phyloP scores from a whole-genome alignment of 108 stramenopile genomes.

The Schizochytrium sp. region DNA sequence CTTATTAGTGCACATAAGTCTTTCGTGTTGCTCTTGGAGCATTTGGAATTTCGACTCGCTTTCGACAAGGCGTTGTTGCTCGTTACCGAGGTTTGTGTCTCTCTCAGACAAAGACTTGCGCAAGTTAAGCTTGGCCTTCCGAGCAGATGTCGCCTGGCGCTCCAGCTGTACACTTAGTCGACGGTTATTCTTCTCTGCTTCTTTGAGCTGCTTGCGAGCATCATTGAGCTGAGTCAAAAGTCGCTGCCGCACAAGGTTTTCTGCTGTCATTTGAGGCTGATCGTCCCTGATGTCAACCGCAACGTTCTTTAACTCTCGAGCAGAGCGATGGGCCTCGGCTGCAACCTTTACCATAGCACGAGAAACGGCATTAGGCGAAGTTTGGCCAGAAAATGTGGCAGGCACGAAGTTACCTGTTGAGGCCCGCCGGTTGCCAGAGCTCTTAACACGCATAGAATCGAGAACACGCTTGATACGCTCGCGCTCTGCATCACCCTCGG shows the following conservation, averaged over 20 bases:
- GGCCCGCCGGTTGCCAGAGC: slow-evolving; percentile 5
- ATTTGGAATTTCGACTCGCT: slow-evolving; percentile 20
- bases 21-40: slow-evolving; percentile 15
- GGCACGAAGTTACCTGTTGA: not conserved
- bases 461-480: slow-evolving; percentile 40
- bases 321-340: slow-evolving; percentile 20
- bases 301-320: not conserved
- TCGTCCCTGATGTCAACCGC: not conserved
- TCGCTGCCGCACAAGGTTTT: not conserved
- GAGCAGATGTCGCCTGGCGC: not conserved
- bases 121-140: slow-evolving; percentile 15
- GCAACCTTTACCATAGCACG: slow-evolving; percentile 32
- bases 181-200: slow-evolving; percentile 29
- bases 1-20: slow-evolving; percentile 38
- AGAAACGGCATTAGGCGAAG: not conserved
- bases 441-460: slow-evolving; percentile 15
- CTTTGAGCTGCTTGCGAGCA: slow-evolving; percentile 40
- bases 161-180: slow-evolving; percentile 34
- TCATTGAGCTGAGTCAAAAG: slow-evolving; percentile 52
- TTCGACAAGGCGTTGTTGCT: not conserved
- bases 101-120: not conserved
- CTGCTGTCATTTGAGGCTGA: not conserved
- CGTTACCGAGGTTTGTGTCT: slow-evolving; percentile 11
- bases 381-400: too few species aligned
- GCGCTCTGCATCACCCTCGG: slow-evolving; percentile 31